Conservation (phyloP, 495 filamentous ascomycete genomes). For the Antarctomyces pellizariae region DNA sequence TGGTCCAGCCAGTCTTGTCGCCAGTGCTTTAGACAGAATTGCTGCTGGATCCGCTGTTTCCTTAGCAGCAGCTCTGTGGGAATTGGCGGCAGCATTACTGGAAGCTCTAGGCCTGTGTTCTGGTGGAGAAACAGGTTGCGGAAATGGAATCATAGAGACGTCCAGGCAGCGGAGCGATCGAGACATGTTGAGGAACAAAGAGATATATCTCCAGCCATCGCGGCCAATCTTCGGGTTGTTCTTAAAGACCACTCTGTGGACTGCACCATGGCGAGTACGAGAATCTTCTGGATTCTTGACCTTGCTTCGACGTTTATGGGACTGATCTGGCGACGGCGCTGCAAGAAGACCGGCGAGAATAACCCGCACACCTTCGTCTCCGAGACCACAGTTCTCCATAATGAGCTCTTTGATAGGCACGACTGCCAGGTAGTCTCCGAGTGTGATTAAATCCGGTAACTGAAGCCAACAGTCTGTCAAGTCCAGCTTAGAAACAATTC, state of each 20-base stretch:
- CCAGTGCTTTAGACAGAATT: slow-evolving; percentile 49
- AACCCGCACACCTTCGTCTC: slow-evolving; percentile 63
- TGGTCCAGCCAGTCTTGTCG: slow-evolving; percentile 47
- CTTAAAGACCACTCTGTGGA: slow-evolving; percentile 79
- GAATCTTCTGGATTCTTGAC: slow-evolving; percentile 12
- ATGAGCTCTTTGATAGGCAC: slow-evolving; percentile 72
- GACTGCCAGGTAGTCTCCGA: slow-evolving; percentile 83
- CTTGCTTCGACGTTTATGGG: slow-evolving; percentile 17
- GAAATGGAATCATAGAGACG: slow-evolving; percentile 68
- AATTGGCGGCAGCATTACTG: slow-evolving; percentile 5
- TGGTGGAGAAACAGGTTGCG: slow-evolving; percentile 17
- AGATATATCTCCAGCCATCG: slow-evolving; percentile 82
- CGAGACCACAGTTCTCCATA: slow-evolving; percentile 67
- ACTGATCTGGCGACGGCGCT: slow-evolving; percentile 35
- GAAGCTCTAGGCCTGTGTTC: slow-evolving; percentile 6
- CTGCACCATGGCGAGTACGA: slow-evolving; percentile 32
- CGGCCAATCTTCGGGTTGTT: slow-evolving; percentile 62
- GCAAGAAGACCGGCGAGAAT: slow-evolving; percentile 72
- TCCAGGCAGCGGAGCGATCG: slow-evolving; percentile 70
- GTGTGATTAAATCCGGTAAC: slow-evolving; percentile 55
- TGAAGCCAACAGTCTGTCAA: slow-evolving; percentile 67
- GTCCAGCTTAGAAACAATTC: slow-evolving; percentile 59
- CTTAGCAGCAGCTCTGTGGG: slow-evolving; percentile 8
- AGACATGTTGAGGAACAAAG: slow-evolving; percentile 74
- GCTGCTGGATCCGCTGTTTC: slow-evolving; percentile 12